Evolutionary conservation across 208 protist species (phyloP).

Genomic region (Trypanosoma brucei): DNA sequence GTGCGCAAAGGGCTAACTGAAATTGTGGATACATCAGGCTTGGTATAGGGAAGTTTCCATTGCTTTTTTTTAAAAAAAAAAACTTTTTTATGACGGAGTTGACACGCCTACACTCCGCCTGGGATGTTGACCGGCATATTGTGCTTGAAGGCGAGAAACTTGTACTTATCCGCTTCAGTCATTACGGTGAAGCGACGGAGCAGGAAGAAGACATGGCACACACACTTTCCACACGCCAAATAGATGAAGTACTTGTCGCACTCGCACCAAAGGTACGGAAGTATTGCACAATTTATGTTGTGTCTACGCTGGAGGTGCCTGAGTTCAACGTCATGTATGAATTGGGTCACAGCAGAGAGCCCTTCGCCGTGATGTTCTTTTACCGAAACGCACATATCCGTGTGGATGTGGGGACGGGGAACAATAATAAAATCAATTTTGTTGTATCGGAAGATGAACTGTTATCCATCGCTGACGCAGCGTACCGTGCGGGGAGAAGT

Average conservation of each 20-base stretch:
- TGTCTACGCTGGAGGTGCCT: conserved; percentile 86
- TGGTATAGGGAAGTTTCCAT: too few relatives aligned
- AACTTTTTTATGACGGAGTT: conserved; percentile 27
- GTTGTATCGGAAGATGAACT: conserved; percentile 95
- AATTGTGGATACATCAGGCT: too few relatives aligned
- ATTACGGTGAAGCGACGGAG: conserved; percentile 21
- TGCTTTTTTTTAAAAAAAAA: too few relatives aligned
- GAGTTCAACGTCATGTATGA: conserved; percentile 99
- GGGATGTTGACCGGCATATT: conserved; percentile 85
- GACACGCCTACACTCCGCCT: conserved; percentile 54
- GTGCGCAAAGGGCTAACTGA: too few relatives aligned
- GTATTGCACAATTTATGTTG: conserved; percentile 74
- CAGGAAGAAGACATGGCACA: conserved; percentile 27
- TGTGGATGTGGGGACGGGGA: conserved; percentile 98
- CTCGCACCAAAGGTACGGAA: conserved; percentile 79
- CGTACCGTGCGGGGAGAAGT: conserved; percentile 94
- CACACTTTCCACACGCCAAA: conserved; percentile 59
- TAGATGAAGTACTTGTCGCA: conserved; percentile 60
- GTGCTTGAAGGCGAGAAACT: conserved; percentile 83
- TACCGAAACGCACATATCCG: conserved; percentile 99
- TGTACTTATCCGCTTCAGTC: conserved; percentile 75
- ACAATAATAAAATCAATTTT: conserved; percentile 99
- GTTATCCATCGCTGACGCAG: conserved; percentile 96
- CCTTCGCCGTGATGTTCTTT: conserved; percentile 99
- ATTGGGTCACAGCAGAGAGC: conserved; percentile 93